phyloP scores from a whole-genome alignment of 2,329 filamentous ascomycete genomes.

The Bipolaris gigantea region DNA sequence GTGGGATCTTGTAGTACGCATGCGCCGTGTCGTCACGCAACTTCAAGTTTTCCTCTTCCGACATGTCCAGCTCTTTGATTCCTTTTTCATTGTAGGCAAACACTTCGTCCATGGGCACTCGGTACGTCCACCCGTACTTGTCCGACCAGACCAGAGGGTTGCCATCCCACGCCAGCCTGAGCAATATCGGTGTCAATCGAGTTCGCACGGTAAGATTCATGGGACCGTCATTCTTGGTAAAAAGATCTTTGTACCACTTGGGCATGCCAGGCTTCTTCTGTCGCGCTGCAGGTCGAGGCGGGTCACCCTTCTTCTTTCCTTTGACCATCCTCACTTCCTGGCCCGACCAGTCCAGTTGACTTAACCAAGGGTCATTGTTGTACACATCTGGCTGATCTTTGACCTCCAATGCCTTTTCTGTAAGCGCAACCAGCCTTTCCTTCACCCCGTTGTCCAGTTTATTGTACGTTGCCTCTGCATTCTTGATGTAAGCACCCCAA shows the following conservation, averaged over 20 bases:
- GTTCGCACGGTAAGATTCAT: conserved; percentile 85
- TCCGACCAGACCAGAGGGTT: conserved; percentile 92
- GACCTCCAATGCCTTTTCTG: conserved; percentile 74
- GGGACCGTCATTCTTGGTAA: conserved; percentile 65
- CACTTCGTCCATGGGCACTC: conserved; percentile 65
- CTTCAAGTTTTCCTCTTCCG: conserved; percentile 65
- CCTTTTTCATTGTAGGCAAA: conserved; percentile 70
- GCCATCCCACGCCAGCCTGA: conserved; percentile 86
- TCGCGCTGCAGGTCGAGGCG: conserved; percentile 72
- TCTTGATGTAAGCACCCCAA: conserved; percentile 83
- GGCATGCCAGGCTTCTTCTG: conserved; percentile 97
- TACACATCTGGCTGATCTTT: conserved; percentile 72
- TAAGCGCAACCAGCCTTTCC: conserved; percentile 70
- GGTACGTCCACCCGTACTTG: conserved; percentile 89
- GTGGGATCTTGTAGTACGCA: conserved; percentile 88
- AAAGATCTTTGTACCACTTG: conserved; percentile 93
- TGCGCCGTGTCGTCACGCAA: conserved; percentile 68
- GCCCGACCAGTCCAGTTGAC: conserved; percentile 92
- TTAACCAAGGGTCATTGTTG: conserved; percentile 82
- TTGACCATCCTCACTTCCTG: conserved; percentile 92
- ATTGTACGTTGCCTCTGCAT: conserved; percentile 82
- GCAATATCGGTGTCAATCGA: conserved; percentile 79
- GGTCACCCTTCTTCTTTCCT: conserved; percentile 82
- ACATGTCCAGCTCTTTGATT: conserved; percentile 75
- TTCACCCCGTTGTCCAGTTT: conserved; percentile 76